Base-by-base conservation (phyloP, 1,284 basidiomycete genomes). In the Ceratobasidium sp. region DNA sequence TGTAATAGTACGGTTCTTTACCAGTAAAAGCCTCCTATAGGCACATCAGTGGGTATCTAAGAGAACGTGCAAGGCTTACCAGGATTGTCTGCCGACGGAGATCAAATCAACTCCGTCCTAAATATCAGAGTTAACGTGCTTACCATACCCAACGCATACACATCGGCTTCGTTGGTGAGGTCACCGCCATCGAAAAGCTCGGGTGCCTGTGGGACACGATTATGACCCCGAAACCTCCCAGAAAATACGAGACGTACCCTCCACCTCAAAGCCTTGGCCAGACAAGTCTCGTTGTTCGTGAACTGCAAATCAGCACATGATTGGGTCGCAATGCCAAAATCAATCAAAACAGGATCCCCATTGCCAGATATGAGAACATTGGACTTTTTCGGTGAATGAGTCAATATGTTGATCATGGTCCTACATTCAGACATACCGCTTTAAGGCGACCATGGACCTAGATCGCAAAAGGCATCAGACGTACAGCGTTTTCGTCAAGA, bases 391-490 rank as follows among this genome's bases (percentile, higher is more conserved):
- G 5, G 40, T 6, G 26, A 15, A n/a, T 63, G 3, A 28, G 28
- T 39, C 13, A 44, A 12, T 9, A 3, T 23, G 23, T 2, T n/a
- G 23, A 15, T 1, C 10, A 46, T 26, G 9, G 5, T 12, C 2
- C 6, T 6, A 66, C 46, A 12, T n/a, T 12, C 6, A 10, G 7
- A 23, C 40, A 12, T 44, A 68, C 66, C n/a, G 46, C 66, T 51
- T 68, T 68, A 4, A 68, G 42, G 33, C 53, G 46, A n/a, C 66
- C 66, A 18, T 68, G 66, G 10, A 68, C 44, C 66, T 68, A 46
- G 23, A 10, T 5, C 61, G 15, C 13, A 46, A 46, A 46, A 44
- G 40, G n/a, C n/a, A n/a, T n/a, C n/a, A n/a, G n/a, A n/a, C n/a
- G n/a, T n/a, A n/a, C n/a, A n/a, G n/a, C n/a, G n/a, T n/a, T n/a